phyloP scores from a whole-genome alignment of 768 basidiomycete species.

The Glaciozyma antarctica region DNA sequence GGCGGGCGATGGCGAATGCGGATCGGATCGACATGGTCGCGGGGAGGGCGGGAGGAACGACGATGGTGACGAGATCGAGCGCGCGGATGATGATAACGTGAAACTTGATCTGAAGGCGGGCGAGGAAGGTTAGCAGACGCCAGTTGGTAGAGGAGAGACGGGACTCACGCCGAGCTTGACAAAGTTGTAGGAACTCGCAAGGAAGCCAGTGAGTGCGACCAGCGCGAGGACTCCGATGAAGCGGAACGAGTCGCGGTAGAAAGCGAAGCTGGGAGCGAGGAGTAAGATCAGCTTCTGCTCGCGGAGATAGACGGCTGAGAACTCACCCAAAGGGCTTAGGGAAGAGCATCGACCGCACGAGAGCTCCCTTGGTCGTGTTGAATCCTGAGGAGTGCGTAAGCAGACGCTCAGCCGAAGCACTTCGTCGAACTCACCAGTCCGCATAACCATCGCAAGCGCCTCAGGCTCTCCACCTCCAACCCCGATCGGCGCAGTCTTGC shows the following conservation, averaged over 20 bases:
- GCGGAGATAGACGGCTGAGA: no score
- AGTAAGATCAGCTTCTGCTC: background rate
- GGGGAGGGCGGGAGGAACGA: conserved; percentile 93
- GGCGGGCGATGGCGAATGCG: conserved; percentile 79
- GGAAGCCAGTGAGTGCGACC: conserved; percentile 85
- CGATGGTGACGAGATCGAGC: conserved; percentile 88
- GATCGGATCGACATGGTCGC: conserved; percentile 96
- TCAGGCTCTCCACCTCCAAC: conserved; percentile 9
- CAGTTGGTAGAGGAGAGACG: background rate
- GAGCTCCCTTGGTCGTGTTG: conserved; percentile 92
- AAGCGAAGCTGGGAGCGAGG: conserved; percentile 58
- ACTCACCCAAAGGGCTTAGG: conserved; percentile 78
- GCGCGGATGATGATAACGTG: conserved; percentile 84
- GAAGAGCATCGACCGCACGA: conserved; percentile 94
- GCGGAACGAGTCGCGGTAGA: conserved; percentile 62
- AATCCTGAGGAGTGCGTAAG: conserved; percentile 47
- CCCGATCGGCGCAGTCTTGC: conserved; percentile 37
- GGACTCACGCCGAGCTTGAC: conserved; percentile 68
- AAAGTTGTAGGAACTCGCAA: conserved; percentile 84
- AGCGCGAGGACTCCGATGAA: conserved; percentile 86
- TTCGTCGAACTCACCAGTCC: conserved; percentile 55
- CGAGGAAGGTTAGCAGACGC: conserved; percentile 5
- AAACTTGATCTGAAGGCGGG: conserved; percentile 59
- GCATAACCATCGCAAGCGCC: conserved; percentile 45
- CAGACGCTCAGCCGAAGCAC: background rate